phyloP scores from a whole-genome alignment of 129 eudicot genomes.

The Helichrysum umbraculigerum region DNA sequence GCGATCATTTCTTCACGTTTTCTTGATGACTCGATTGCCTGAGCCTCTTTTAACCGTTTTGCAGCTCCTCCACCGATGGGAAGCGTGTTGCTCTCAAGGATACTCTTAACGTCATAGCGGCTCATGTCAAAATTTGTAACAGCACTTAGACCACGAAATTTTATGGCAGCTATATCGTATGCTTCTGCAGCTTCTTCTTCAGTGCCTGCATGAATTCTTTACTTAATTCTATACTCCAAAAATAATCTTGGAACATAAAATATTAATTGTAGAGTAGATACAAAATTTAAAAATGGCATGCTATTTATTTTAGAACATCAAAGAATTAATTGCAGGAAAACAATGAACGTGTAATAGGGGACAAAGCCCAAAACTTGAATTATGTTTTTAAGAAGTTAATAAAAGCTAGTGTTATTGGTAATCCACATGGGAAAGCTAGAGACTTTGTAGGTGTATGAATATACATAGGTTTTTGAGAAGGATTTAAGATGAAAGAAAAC shows the following conservation, averaged over 20 bases:
- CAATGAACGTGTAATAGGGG: constrained; percentile 41
- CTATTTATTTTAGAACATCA: constrained; percentile 13
- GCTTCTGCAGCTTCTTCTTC: constrained; percentile 99
- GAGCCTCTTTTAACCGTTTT: constrained; percentile 89
- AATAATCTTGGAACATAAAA: constrained; percentile 7
- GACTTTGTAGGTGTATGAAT: constrained; percentile 32
- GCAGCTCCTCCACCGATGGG: constrained; percentile 99
- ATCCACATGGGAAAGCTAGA: constrained; percentile 43
- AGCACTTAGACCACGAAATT: constrained; percentile 86
- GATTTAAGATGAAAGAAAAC: constrained; percentile 16
- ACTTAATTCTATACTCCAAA: background rate
- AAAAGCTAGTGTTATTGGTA: constrained; percentile 41
- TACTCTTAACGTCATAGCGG: constrained; percentile 95
- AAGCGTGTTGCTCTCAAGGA: constrained; percentile 85
- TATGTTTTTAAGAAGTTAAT: constrained; percentile 25
- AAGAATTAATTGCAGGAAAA: constrained; percentile 34
- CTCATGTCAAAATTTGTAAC: constrained; percentile 99
- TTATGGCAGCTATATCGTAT: constrained; percentile 95
- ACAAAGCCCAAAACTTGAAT: constrained; percentile 27
- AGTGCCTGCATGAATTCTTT: constrained; percentile 52
- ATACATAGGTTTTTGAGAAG: constrained; percentile 26
- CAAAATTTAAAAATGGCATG: constrained; percentile 7
- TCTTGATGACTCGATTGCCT: constrained; percentile 81
- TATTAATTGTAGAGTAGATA: background rate
- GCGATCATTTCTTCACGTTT: constrained; percentile 83